These are phyloP conservation scores for Blastobotrys buckinghamii DNA, from an alignment of 1,139 yeast genomes.

Conservation along the genomic window DNA sequence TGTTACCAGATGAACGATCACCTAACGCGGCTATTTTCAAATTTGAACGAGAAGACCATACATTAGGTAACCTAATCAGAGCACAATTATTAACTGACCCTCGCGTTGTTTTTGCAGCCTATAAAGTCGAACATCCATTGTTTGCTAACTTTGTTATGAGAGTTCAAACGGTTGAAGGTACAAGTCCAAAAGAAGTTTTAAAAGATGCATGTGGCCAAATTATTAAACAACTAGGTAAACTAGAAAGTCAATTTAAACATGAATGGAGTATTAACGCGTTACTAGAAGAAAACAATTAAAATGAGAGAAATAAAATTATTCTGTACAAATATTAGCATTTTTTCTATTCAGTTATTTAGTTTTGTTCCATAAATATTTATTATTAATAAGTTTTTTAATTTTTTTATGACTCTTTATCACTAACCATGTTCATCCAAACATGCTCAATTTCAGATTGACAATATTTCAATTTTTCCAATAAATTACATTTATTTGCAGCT, in stretches of 20 bases:
- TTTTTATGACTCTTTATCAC: neutral
- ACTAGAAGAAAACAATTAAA: conserved; percentile 26
- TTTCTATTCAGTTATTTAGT: too few relatives aligned
- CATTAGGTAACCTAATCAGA: conserved; percentile 83
- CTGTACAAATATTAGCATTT: too few relatives aligned
- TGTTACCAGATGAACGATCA: conserved; percentile 90
- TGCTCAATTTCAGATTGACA: conserved; percentile 15
- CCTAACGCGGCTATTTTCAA: conserved; percentile 92
- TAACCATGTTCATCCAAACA: conserved; percentile 15
- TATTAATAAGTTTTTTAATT: neutral
- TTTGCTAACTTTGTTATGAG: conserved; percentile 92
- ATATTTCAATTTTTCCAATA: conserved; percentile 14
- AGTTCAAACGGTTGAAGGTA: conserved; percentile 92
- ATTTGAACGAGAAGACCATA: conserved; percentile 96
- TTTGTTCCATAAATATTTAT: neutral
- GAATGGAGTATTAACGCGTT: conserved; percentile 92
- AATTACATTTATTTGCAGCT: conserved; percentile 7
- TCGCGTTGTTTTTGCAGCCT: conserved; percentile 89
- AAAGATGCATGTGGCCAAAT: conserved; percentile 82
- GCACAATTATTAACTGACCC: conserved; percentile 82
- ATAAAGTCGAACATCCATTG: conserved; percentile 94
- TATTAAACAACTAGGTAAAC: conserved; percentile 67
- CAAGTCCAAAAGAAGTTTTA: conserved; percentile 84
- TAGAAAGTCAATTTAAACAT: conserved; percentile 72
- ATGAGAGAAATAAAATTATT: too few relatives aligned